Evolutionary conservation across 257 asterid species (phyloP), one percentile per base, ranked within the genome.

Genomic region (Handroanthus guayacan): DNA sequence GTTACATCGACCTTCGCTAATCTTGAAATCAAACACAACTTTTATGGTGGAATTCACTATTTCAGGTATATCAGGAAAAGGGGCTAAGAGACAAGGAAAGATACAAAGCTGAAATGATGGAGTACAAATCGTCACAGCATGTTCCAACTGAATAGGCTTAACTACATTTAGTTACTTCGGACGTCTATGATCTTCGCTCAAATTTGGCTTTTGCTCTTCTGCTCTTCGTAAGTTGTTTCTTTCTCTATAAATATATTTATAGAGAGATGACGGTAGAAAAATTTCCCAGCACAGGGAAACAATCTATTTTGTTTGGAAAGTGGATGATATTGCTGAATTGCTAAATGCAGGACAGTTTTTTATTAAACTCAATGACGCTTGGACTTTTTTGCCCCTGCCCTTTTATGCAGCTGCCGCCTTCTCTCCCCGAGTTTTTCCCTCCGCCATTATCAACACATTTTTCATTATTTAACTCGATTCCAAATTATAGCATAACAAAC

Each of bases 31-130:
- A 36, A 9, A 47, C 45, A 58, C 8, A 18, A 58, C 37, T 16
- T 47, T 47, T 36, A 6, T 62, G 78, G 69, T 80, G 54, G 67
- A 0, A 25, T 25, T 25, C 31, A 25, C 31, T 25, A 25, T 25
- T 82, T 71, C 95, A 91, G 97, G 97, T 93, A 64, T 95, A 95
- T 88, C 95, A 90, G 74, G 98, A 91, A 31, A 95, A 82, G 69
- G 96, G 99, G 14, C 65, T 86, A 88, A 82, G 84, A 72, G 97
- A 95, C 79, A 91, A 87, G 86, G 99, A 91, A 80, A 86, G 99
- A 76, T 91, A 90, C 91, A 87, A 77, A 80, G 85, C 90, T 25
- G 97, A 95, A 79, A 86, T 93, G 97, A 64, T 78, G 86, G 92
- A 91, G 72, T 95, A 91, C 79, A 89, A 90, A 72, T 82, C 95